Percentiles rank a stretch among this genome's conserved stretches.
These are phyloP conservation scores for Agastache rugosa DNA, from an alignment of 257 asterid species.

Conservation along the genomic window DNA sequence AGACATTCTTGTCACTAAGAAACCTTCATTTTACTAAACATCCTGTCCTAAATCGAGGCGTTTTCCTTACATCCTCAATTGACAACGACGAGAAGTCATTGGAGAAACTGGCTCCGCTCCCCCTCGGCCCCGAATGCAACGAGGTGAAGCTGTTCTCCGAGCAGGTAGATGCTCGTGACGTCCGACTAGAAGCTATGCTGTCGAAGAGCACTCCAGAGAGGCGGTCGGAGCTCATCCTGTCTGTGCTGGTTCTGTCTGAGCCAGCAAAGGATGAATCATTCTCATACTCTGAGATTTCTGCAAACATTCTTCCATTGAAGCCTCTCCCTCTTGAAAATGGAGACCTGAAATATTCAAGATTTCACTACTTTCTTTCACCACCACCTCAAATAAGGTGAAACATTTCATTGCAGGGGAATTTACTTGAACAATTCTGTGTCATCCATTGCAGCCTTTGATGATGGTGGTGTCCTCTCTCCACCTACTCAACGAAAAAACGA, in stretches of 20 bases:
- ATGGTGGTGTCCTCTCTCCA: constrained; percentile 43
- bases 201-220: constrained; percentile 48
- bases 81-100: constrained; percentile 63
- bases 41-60: neutral
- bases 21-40: neutral
- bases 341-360: constrained; percentile 51
- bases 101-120: constrained; percentile 51
- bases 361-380: neutral
- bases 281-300: constrained; percentile 61
- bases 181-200: constrained; percentile 44
- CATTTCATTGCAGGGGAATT: constrained; percentile 17
- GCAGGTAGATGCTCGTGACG: constrained; percentile 61
- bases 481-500: constrained; percentile 33
- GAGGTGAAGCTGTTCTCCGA: constrained; percentile 77
- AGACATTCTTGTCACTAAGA: neutral
- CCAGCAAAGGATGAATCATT: constrained; percentile 69
- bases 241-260: constrained; percentile 73
- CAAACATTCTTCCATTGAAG: constrained; percentile 45
- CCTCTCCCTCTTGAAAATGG: constrained; percentile 58
- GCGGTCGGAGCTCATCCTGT: constrained; percentile 60
- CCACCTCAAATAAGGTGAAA: constrained; percentile 10
- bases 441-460: constrained; percentile 39
- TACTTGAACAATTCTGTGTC: constrained; percentile 48
- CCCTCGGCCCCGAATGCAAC: constrained; percentile 47
- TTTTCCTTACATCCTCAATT: constrained; percentile 60